These are phyloP conservation scores for Guillardia theta DNA, from an alignment of 78 protist genomes.

Conservation along the genomic window DNA sequence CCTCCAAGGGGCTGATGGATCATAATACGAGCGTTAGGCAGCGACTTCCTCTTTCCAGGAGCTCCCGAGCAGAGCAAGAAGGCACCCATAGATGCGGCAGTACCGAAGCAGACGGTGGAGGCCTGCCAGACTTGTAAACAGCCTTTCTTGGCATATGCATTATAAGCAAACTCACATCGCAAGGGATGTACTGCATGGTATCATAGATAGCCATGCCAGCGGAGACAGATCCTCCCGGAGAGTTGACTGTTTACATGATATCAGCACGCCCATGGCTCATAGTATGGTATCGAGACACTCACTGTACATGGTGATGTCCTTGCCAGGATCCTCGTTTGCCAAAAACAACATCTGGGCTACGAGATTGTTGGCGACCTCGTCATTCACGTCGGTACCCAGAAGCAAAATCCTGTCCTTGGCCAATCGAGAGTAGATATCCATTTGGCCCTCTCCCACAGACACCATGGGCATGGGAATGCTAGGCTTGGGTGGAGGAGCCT, in stretches of 20 bases:
- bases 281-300: background rate
- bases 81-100: slow-evolving; percentile 48
- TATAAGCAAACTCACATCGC: background rate
- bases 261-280: background rate
- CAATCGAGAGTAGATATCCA: slow-evolving; percentile 46
- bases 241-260: background rate
- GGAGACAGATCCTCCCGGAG: slow-evolving; percentile 51
- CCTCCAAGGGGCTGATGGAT: slow-evolving; percentile 44
- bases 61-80: slow-evolving; percentile 40
- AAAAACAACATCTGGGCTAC: slow-evolving; percentile 16
- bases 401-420: slow-evolving; percentile 43
- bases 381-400: slow-evolving; percentile 42
- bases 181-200: slow-evolving; percentile 43
- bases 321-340: slow-evolving; percentile 8
- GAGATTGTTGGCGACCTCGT: slow-evolving; percentile 26
- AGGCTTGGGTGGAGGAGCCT: background rate
- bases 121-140: background rate
- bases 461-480: slow-evolving; percentile 35
- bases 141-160: background rate
- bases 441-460: slow-evolving; percentile 15
- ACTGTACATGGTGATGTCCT: slow-evolving; percentile 44
- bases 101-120: slow-evolving; percentile 36
- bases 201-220: slow-evolving; percentile 51
- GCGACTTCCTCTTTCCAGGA: background rate
- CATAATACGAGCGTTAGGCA: slow-evolving; percentile 43